Evolutionary conservation across 1,284 basidiomycete genomes (phyloP).

Genomic region (Naganishia albida): DNA sequence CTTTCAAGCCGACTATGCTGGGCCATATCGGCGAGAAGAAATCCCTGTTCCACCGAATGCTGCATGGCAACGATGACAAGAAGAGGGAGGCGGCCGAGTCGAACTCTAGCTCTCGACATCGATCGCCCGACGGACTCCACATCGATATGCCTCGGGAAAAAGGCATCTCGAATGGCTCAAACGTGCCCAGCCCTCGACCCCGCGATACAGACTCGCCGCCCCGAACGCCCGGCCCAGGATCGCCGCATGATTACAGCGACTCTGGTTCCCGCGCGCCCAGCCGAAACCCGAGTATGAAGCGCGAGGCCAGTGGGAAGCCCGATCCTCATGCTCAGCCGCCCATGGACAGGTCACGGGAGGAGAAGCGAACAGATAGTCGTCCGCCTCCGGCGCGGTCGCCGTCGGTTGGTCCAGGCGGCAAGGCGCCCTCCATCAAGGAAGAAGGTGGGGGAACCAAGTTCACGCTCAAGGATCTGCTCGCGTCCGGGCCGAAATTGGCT

Average conservation of each 20-base stretch:
- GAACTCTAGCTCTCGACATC: constrained; percentile 16
- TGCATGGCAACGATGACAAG: constrained; percentile 46
- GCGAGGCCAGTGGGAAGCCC: constrained; percentile 35
- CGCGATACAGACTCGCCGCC: constrained; percentile 30
- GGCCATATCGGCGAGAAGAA: constrained; percentile 48
- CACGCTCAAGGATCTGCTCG: constrained; percentile 77
- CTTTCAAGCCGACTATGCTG: constrained; percentile 41
- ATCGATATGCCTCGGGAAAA: constrained; percentile 21
- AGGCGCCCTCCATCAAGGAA: constrained; percentile 36
- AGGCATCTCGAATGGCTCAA: neutral
- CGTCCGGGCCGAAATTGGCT: constrained; percentile 65
- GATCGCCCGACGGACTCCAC: constrained; percentile 11
- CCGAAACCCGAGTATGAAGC: constrained; percentile 40
- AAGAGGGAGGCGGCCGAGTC: constrained; percentile 33
- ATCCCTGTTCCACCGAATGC: constrained; percentile 53
- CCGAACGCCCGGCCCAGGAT: constrained; percentile 19
- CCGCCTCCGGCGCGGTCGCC: constrained; percentile 26
- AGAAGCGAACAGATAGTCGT: constrained; percentile 7
- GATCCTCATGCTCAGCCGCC: constrained; percentile 44
- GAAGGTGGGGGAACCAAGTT: constrained; percentile 65
- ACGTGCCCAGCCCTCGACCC: constrained; percentile 20
- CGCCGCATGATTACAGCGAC: constrained; percentile 26
- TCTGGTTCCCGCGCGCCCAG: constrained; percentile 36
- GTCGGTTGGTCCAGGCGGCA: constrained; percentile 13
- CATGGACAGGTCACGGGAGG: constrained; percentile 35